Evolutionary conservation across 2,329 filamentous ascomycete genomes (phyloP).

Genomic region (Trichoderma cornu-damae): DNA sequence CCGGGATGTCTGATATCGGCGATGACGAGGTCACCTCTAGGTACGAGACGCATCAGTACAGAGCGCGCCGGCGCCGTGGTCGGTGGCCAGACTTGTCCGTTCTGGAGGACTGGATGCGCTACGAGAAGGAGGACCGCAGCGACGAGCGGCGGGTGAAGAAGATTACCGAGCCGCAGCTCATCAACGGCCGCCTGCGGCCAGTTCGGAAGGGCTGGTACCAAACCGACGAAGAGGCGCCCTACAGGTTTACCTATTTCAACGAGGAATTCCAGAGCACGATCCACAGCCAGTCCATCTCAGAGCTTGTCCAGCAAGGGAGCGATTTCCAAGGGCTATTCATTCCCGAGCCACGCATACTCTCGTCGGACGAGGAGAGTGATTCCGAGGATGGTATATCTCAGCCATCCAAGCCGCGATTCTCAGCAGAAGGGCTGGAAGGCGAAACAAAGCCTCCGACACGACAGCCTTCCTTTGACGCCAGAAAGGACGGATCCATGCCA

Average conservation of each 20-base stretch:
- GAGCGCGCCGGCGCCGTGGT: constrained; percentile 55
- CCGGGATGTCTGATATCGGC: constrained; percentile 65
- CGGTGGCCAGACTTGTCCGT: constrained; percentile 83
- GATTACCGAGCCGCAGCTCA: constrained; percentile 87
- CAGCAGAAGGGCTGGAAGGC: constrained; percentile 29
- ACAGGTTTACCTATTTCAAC: constrained; percentile 98
- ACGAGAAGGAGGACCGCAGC: constrained; percentile 73
- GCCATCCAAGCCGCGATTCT: constrained; percentile 25
- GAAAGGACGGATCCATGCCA: constrained; percentile 28
- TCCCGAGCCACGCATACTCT: constrained; percentile 73
- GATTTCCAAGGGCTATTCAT: constrained; percentile 86
- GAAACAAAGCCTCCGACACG: constrained; percentile 44
- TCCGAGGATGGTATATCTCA: constrained; percentile 38
- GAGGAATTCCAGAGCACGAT: constrained; percentile 95
- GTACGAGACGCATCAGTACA: constrained; percentile 34
- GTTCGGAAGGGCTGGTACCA: constrained; percentile 77
- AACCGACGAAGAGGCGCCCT: constrained; percentile 83
- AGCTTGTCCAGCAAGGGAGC: constrained; percentile 78
- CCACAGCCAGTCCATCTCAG: constrained; percentile 91
- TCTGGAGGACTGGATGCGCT: constrained; percentile 81
- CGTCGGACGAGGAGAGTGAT: constrained; percentile 66
- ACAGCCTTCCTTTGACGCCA: constrained; percentile 40
- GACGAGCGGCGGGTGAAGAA: constrained; percentile 82
- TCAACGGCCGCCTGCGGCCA: constrained; percentile 82
- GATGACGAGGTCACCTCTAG: constrained; percentile 63